phyloP scores from a whole-genome alignment of 225 moss, liverwort and hornwort genomes.

The Ulota crispa region DNA sequence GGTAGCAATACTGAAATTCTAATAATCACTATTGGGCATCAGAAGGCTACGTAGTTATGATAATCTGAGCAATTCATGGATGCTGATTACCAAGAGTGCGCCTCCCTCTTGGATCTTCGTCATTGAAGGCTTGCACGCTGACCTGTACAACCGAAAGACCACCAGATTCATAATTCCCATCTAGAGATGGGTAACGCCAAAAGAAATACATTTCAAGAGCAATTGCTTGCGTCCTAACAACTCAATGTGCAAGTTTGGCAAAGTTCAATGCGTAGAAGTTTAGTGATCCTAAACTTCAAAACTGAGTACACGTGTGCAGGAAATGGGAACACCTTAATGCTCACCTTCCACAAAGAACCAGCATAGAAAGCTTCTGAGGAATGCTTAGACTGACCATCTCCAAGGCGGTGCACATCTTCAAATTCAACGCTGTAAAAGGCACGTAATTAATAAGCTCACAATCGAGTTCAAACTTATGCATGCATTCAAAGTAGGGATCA shows the following conservation, averaged over 20 bases:
- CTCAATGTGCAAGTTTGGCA: background rate
- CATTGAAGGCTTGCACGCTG: constrained; percentile 61
- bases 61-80: constrained; percentile 12
- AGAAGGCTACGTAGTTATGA: background rate
- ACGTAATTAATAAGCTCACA: background rate
- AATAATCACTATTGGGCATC: background rate
- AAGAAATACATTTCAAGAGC: background rate
- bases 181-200: background rate
- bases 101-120: constrained; percentile 54
- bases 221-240: background rate
- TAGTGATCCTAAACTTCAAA: background rate
- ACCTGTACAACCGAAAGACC: constrained; percentile 34
- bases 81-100: constrained; percentile 49
- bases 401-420: constrained; percentile 55
- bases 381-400: constrained; percentile 56
- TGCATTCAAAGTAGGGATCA: background rate
- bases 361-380: constrained; percentile 56
- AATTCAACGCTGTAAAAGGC: constrained; percentile 42
- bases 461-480: background rate
- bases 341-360: constrained; percentile 57
- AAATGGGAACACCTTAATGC: background rate
- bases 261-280: background rate
- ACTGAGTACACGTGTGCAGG: background rate
- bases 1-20: background rate
- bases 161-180: background rate